Base-by-base conservation (phyloP, 176 grass and related monocot species). In the Hordeum marinum region DNA sequence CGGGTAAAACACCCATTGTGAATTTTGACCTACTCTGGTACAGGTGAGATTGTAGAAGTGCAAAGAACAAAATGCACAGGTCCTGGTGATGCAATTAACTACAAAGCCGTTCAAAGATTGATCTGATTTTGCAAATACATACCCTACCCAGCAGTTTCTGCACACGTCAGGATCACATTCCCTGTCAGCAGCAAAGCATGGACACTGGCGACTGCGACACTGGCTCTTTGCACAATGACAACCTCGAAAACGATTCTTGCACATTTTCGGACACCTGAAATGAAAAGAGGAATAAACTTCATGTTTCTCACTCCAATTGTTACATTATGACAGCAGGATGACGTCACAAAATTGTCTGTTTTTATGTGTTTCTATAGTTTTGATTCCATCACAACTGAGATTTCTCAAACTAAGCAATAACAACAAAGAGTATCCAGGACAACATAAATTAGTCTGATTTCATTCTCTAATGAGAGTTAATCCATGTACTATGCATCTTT, bases 131-230 rank as follows among this genome's bases (percentile, higher is more conserved):
- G 40, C 10, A 80, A 72, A 90, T 80, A 76, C 93, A 81, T 98
- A 95, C 93, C 96, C 91, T 46, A 98, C 89, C 93, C 96, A 98
- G 66, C 96, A 98, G 90, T 95, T 98, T 92, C 96, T 91, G 84
- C 96, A 98, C 76, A 98, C 96, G 55, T 98, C 96, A 79, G 96
- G 96, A 72, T 98, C 96, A 8, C 96, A 98, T 85, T 98, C 96
- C 81, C 96, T 95, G 77, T 98, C 96, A 40, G 96, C 96, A 82
- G 96, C 96, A 88, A 98, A 95, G 67, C 96, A 98, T 85, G 96
- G 96, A 87, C 96, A 98, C 84, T 98, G 96, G 9, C 96, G 91
- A 24, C 96, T 98, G 76, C 96, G 91, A 82, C 96, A 98, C 74
- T 98, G 96, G 45, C 93, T 95, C 85, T 98, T 98, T 27, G 96